phyloP scores from a whole-genome alignment of 2,329 filamentous ascomycete genomes.

The Cladosporium halotolerans region DNA sequence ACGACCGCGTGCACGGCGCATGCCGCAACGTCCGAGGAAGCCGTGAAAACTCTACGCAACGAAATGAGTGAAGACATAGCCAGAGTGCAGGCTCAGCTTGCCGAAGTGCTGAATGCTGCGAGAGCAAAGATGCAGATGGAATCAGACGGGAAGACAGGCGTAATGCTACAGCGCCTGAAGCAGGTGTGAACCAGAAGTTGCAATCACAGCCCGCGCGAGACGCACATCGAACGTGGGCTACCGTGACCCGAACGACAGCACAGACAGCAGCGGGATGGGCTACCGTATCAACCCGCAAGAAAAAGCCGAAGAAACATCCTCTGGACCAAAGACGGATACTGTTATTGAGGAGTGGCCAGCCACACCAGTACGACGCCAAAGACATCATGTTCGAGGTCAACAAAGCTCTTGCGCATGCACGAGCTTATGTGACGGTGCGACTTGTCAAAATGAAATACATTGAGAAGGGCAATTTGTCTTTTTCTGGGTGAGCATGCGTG shows the following conservation, averaged over 20 bases:
- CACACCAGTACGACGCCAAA: background rate
- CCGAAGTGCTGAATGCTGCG: background rate
- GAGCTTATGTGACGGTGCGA: background rate
- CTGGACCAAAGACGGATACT: background rate
- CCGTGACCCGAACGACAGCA: background rate
- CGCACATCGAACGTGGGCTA: background rate
- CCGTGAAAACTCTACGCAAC: background rate
- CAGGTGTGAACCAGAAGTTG: background rate
- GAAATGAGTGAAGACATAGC: background rate
- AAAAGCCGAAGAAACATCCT: background rate
- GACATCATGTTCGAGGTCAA: background rate
- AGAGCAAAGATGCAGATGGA: background rate
- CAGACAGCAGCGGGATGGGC: background rate
- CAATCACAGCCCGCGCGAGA: background rate
- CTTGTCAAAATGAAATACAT: background rate
- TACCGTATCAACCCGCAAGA: background rate
- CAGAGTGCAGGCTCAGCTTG: background rate
- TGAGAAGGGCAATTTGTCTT: background rate
- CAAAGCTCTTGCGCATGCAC: background rate
- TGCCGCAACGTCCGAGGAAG: background rate
- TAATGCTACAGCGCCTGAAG: background rate
- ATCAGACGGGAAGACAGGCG: background rate
- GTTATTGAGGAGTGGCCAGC: background rate
- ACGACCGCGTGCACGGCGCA: background rate
- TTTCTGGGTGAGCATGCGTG: background rate